Base-by-base conservation (phyloP, 164 flowering plant species). In the Paratinospora sagittata region DNA sequence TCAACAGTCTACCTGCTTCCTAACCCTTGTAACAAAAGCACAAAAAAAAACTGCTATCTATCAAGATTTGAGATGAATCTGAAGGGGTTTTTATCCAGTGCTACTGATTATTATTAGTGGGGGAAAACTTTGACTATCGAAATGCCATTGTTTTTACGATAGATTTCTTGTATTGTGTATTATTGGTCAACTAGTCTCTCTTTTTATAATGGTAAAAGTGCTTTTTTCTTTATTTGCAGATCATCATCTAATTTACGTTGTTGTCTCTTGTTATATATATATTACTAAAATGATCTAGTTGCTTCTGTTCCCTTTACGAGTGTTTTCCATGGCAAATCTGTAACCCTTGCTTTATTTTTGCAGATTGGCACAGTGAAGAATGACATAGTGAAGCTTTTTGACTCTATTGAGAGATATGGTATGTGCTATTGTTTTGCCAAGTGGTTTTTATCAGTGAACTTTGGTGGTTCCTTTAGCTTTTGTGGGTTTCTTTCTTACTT, bases 371-470 rank as follows among this genome's bases (percentile, higher is more conserved):
- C 86, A 2, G 73, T 91, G 57, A 90, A 88, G 78, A 90, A 79
- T 76, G 97, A 91, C 72, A 81, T 89, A 41, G 30, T 81, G 78
- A 91, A 91, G 84, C 95, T 96, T 63, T 96, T 96, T 85, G 97
- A 91, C 79, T 85, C 89, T 67, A 81, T 90, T 76, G 95, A 96
- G 82, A 90, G 85, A 75, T 96, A 93, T 84, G 97, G 99, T 96
- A 81, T 27, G 87, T 76, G 24, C 30, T 43, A 11, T 55, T 64
- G 58, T 72, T n/a, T 61, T 68, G 74, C 37, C 34, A 7, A n/a
- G 11, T 21, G 55, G 26, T 39, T 55, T n/a, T 72, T 45, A 43
- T 43, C 47, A 43, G 3, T 65, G 52, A 17, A 30, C 4, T 14
- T 63, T 14, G 52, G 9, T 61, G 3, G 8, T 24, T 61, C 33